Conservation (phyloP, 495 filamentous ascomycete genomes). For the Astrothelium subdiscretum region DNA sequence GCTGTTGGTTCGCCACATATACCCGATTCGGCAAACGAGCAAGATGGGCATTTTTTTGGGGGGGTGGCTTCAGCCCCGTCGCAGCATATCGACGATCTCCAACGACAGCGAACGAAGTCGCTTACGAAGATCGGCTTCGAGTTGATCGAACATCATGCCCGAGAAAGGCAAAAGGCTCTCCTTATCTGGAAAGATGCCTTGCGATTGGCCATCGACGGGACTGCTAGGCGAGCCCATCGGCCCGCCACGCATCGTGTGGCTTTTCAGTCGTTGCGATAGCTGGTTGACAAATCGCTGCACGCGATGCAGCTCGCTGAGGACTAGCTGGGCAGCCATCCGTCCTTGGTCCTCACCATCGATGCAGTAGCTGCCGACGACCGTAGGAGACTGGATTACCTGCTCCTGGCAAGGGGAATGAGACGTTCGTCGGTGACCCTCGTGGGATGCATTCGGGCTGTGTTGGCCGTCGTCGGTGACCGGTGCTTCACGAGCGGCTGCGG, state of each 20-base stretch:
- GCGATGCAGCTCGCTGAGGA: slow-evolving; percentile 33
- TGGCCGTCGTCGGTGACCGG: too few species aligned
- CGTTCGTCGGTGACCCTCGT: too few species aligned
- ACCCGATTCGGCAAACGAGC: too few species aligned
- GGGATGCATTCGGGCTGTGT: too few species aligned
- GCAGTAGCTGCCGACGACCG: slow-evolving; percentile 11
- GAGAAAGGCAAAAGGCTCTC: neutral
- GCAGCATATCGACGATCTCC: neutral
- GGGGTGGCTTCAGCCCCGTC: neutral
- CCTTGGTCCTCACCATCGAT: slow-evolving; percentile 18
- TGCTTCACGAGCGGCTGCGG: slow-evolving; percentile 15
- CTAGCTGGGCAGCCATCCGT: slow-evolving; percentile 26
- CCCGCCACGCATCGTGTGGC: neutral
- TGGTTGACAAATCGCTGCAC: slow-evolving; percentile 20
- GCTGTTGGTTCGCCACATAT: too few species aligned
- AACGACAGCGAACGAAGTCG: neutral
- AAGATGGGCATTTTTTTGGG: too few species aligned
- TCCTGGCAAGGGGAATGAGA: too few species aligned
- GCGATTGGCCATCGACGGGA: neutral
- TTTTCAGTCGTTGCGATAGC: neutral
- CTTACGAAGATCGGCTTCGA: neutral
- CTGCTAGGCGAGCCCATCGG: neutral
- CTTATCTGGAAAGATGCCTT: neutral
- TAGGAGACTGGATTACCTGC: too few species aligned
- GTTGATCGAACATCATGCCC: neutral